phyloP scores from a whole-genome alignment of 1,284 basidiomycete genomes.

The Rhodotorula glutinis region DNA sequence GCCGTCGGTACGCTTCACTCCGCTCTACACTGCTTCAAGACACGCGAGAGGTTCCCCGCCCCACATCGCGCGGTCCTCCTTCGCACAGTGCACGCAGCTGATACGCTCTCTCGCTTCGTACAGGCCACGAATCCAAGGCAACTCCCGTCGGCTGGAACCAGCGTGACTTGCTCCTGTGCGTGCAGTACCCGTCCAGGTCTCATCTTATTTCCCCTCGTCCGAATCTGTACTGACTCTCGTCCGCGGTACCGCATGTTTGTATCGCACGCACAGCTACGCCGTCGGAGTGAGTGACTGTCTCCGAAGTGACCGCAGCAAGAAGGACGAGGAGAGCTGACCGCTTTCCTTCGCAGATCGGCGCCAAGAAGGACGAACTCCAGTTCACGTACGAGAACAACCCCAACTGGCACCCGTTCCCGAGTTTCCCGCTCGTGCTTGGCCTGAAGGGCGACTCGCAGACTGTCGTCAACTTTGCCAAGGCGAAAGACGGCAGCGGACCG shows the following conservation, averaged over 20 bases:
- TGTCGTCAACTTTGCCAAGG: conserved; percentile 46
- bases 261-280: not conserved
- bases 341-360: conserved; percentile 40
- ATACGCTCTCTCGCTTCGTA: not conserved
- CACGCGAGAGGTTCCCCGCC: too few species aligned
- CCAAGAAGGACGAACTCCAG: conserved; percentile 46
- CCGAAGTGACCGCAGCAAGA: not conserved
- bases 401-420: conserved; percentile 44
- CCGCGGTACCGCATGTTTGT: too few species aligned
- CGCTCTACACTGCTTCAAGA: not conserved
- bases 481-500: conserved; percentile 9
- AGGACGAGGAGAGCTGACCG: not conserved
- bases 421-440: conserved; percentile 48
- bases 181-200: not conserved
- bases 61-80: not conserved
- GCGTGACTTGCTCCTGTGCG: conserved; percentile 46
- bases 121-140: conserved; percentile 44
- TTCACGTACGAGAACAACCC: conserved; percentile 46
- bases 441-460: conserved; percentile 41
- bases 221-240: not conserved
- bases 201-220: too few species aligned
- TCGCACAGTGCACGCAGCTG: too few species aligned
- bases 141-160: conserved; percentile 48
- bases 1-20: conserved; percentile 20
- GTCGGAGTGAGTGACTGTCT: not conserved